Evolutionary conservation across 768 basidiomycete species (phyloP), one percentile per base, ranked within the genome.

Genomic region (Sporobolomyces roseus): DNA sequence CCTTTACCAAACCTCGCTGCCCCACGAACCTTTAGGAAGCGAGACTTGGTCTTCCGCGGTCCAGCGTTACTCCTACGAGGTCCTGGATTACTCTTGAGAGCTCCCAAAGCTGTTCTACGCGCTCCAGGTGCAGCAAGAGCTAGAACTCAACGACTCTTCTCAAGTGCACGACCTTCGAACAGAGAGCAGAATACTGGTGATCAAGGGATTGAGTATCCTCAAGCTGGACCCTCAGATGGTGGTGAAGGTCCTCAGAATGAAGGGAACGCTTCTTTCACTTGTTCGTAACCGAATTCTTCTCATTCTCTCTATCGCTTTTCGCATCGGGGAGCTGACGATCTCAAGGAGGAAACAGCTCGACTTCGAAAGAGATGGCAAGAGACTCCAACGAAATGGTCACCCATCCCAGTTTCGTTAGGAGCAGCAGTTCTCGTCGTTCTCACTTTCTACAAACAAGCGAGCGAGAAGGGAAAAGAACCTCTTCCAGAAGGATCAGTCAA

Each of bases 301-400:
- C 54, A 23, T 12, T 23, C 50, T 41, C 32, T 32, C 25, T 35
- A 8, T 32, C 23, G 30, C 12, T 29, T 21, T 27, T 10, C 33
- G 13, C 21, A 48, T 55, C 50, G 43, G 19, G 25, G 43, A 13
- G 1, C 35, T 13, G 14, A 49, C 46, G 30, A 30, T 29, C 23
- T 29, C 1, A 54, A 13, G 32, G n/a, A n/a, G 23, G 30, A 19
- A 8, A 14, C 65, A 75, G 76, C 70, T 30, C 77, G 79, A 16
- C 68, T 93, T 10, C 81, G 88, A 33, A 83, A 84, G 67, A 89
- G 90, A 32, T 92, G 90, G 90, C 86, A 83, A 8, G 82, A 87
- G 75, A 93, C 93, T 0, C 91, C 91, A 0, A 93, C 89, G 41
- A 90, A 87, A 79, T 98, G 93, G 93, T 94, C 93, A 74, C 93